A percentile compares a stretch with the other conserved stretches of the same genome.
Conservation (phyloP, 805 yeast species). For the Yarrowia sp. region DNA sequence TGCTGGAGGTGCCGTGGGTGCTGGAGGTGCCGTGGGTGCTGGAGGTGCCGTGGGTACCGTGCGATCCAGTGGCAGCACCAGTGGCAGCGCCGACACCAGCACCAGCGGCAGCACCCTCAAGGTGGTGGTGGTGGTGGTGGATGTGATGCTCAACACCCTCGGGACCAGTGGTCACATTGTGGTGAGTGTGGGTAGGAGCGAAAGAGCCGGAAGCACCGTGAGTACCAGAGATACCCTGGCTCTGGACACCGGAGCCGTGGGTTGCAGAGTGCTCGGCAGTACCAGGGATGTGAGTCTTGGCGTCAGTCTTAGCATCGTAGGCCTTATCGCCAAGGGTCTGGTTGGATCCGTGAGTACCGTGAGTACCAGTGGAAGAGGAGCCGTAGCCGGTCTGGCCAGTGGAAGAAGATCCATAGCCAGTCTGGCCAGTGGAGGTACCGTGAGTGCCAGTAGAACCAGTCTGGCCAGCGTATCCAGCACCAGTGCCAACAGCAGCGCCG, state of each 20-base stretch:
- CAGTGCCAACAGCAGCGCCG: conserved; percentile 22
- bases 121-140: conserved; percentile 20
- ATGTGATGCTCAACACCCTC: not conserved
- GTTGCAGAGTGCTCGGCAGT: not conserved
- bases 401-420: no score
- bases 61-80: conserved; percentile 5
- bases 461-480: conserved; percentile 5
- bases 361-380: not conserved
- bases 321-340: conserved; percentile 10
- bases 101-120: not conserved
- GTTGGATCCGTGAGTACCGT: not conserved
- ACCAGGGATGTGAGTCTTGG: conserved; percentile 11
- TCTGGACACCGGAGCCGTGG: conserved; percentile 6
- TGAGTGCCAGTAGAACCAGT: not conserved
- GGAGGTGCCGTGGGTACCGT: not conserved
- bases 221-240: conserved; percentile 9
- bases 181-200: conserved; percentile 6
- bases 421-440: conserved; percentile 12
- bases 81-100: not conserved
- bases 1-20: not conserved
- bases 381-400: no score
- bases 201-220: conserved; percentile 10
- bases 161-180: conserved; percentile 3
- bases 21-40: not conserved
- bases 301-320: not conserved